Evolutionary conservation across 2,329 filamentous ascomycete species (phyloP), one percentile per base, ranked within the genome.

Genomic region (Curvularia lunata): DNA sequence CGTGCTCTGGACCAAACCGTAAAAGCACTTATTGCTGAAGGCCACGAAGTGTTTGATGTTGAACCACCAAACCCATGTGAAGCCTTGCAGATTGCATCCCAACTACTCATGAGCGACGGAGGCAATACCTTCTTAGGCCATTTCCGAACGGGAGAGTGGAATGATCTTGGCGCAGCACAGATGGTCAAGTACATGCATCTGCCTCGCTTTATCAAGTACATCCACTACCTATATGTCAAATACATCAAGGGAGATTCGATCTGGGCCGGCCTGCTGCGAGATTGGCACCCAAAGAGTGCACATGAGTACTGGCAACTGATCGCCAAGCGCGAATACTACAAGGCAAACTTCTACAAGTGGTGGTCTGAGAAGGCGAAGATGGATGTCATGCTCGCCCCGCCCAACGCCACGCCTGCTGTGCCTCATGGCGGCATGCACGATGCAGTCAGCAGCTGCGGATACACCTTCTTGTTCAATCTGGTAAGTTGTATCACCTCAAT

Each of bases 391-490:
- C 78, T 97, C 32, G 87, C 90, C 9, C 90, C 91, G n/a, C 92
- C 89, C 0, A 97, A 97, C 74, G 92, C 93, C 0, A 96, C 92
- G 0, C 92, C 93, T 1, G 93, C 93, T 0, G 86, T 96, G 3
- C 92, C 92, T 0, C 92, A 96, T 73, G 86, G 88, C 46, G 92
- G 87, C 0, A 97, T 97, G 92, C 86, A 86, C 65, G 88, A 94
- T 67, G 91, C 91, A 2, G 87, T 95, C 43, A 90, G 89, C 61
- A 91, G 88, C 65, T 97, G 93, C 69, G 92, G 92, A 1, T 97
- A 98, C 72, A 97, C 93, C 0, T 97, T 97, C 74, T 78, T 97
- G 54, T 98, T 95, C 80, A 97, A 97, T 69, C 65, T 97, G 70
- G 88, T 91, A 79, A 77, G 86, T 79, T 6, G 41, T n/a, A 3